Percentiles rank a stretch among this genome's conserved stretches.
These are phyloP conservation scores for Pleodorina starrii DNA, from an alignment of 139 green algal genomes.

Conservation along the genomic window DNA sequence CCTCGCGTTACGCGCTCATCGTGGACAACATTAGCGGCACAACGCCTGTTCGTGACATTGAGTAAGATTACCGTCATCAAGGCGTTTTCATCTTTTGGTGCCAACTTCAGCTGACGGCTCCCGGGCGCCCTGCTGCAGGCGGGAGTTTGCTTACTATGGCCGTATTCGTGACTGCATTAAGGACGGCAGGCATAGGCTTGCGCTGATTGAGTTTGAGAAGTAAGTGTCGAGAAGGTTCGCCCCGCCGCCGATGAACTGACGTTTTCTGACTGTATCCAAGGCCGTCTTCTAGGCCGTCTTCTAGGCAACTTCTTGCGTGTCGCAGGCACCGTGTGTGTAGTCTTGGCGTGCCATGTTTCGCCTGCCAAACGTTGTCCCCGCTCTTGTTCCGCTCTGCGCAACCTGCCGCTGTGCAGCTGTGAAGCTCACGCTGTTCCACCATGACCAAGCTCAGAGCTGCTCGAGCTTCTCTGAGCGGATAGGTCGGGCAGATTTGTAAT, in stretches of 20 bases:
- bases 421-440: conserved; percentile 39
- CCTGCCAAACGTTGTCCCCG: neutral
- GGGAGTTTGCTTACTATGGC: conserved; percentile 66
- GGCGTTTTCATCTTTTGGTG: conserved; percentile 15
- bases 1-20: conserved; percentile 53
- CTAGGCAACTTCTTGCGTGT: too few species aligned
- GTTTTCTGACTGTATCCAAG: neutral
- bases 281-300: too few species aligned
- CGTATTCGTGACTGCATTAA: conserved; percentile 64
- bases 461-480: conserved; percentile 31
- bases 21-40: conserved; percentile 60
- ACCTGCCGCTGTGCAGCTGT: conserved; percentile 37
- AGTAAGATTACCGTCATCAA: conserved; percentile 26
- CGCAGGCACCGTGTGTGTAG: too few species aligned
- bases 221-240: conserved; percentile 39
- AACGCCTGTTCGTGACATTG: conserved; percentile 47
- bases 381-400: neutral
- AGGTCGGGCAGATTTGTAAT: neutral
- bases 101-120: neutral
- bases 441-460: conserved; percentile 49
- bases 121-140: neutral
- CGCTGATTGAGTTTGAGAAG: conserved; percentile 78
- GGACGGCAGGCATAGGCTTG: conserved; percentile 65
- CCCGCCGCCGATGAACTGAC: neutral
- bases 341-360: too few species aligned